These are phyloP conservation scores for Lipomyces orientalis DNA, from an alignment of 805 yeast genomes.

Conservation along the genomic window DNA sequence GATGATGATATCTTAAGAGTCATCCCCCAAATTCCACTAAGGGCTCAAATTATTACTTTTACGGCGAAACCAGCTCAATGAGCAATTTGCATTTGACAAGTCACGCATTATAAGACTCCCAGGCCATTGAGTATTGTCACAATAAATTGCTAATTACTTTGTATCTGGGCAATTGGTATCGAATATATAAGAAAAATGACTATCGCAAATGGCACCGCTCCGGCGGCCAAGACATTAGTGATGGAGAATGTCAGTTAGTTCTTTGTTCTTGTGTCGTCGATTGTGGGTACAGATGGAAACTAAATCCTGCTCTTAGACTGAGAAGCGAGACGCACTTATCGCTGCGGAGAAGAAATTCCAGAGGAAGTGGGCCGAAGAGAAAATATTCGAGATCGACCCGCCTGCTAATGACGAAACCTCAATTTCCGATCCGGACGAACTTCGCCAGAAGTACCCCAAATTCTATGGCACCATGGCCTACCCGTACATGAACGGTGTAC, in stretches of 20 bases:
- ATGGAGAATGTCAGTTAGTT: constrained; percentile 40
- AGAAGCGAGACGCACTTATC: constrained; percentile 92
- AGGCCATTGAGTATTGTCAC: not conserved
- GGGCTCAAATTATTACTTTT: not conserved
- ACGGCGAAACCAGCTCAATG: not conserved
- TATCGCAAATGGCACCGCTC: constrained; percentile 10
- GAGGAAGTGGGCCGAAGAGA: constrained; percentile 83
- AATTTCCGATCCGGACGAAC: constrained; percentile 66
- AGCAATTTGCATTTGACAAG: no score
- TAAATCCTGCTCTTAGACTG: constrained; percentile 59
- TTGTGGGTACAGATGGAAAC: not conserved
- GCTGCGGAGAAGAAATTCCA: constrained; percentile 90
- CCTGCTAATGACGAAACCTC: constrained; percentile 73
- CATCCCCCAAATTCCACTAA: not conserved
- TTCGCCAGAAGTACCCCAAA: constrained; percentile 82
- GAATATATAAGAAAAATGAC: not conserved
- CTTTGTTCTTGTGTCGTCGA: not conserved
- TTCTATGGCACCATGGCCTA: constrained; percentile 94
- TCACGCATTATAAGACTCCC: no score
- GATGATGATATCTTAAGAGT: not conserved
- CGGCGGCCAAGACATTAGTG: constrained; percentile 41
- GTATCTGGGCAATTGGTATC: not conserved
- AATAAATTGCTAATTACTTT: not conserved
- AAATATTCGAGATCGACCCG: constrained; percentile 85
- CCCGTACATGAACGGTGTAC: constrained; percentile 98